Evolutionary conservation across 2,329 filamentous ascomycete genomes (phyloP).

Genomic region (Ophiostoma tasmaniense): DNA sequence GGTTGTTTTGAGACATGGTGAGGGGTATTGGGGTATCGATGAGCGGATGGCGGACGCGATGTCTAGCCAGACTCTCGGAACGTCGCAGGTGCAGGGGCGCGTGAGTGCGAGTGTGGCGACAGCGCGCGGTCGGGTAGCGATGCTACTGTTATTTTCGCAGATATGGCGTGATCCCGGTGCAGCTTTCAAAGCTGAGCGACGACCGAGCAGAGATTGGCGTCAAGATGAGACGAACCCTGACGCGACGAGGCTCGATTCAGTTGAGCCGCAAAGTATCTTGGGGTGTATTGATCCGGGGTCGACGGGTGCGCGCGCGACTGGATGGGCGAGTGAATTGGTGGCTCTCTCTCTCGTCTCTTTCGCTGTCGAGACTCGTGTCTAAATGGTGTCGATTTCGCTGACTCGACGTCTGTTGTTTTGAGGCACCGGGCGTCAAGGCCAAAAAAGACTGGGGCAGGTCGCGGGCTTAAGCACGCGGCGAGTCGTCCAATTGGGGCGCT

Average conservation of each 20-base stretch:
- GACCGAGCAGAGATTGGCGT: not conserved
- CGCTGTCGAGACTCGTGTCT: not conserved
- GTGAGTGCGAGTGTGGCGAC: not conserved
- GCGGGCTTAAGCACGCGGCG: not conserved
- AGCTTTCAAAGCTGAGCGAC: not conserved
- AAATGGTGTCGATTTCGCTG: not conserved
- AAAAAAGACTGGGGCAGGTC: slow-evolving; percentile 1
- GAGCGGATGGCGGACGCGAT: not conserved
- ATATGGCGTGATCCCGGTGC: not conserved
- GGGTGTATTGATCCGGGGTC: not conserved
- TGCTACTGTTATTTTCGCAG: not conserved
- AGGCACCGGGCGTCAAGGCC: slow-evolving; percentile 1
- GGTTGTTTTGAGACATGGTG: slow-evolving; percentile 43
- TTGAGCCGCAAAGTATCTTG: not conserved
- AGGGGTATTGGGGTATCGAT: not conserved
- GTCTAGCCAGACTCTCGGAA: not conserved
- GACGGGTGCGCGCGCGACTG: not conserved
- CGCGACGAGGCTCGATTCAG: not conserved
- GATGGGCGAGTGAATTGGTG: not conserved
- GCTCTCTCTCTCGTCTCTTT: not conserved
- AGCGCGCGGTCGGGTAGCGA: not conserved
- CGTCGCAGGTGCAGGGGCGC: not conserved
- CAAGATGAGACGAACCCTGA: not conserved
- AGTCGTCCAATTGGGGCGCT: not conserved
- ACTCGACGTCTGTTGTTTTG: not conserved